These are phyloP conservation scores for Echites panduratus DNA, from an alignment of 257 asterid genomes.

Conservation along the genomic window DNA sequence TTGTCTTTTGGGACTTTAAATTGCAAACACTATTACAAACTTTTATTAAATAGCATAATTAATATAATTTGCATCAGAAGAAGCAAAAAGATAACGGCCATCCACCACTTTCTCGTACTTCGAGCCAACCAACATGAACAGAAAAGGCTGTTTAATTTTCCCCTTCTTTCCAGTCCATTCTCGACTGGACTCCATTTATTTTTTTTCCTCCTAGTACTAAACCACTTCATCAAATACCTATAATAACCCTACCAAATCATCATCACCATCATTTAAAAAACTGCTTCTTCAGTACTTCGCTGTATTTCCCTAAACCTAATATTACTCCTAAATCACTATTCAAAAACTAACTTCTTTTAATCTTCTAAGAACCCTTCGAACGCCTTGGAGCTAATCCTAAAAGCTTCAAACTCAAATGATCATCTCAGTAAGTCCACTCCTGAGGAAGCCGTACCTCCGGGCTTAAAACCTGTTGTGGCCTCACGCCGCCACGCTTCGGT, in stretches of 20 bases:
- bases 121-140: slow-evolving; percentile 18
- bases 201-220: neutral
- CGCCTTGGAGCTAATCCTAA: neutral
- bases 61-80: slow-evolving; percentile 10
- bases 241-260: neutral
- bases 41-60: slow-evolving; percentile 1
- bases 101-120: slow-evolving; percentile 28
- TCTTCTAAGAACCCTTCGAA: neutral
- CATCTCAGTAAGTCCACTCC: slow-evolving; percentile 66
- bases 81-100: slow-evolving; percentile 18
- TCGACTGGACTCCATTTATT: neutral
- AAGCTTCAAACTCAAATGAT: neutral
- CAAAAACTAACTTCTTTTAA: slow-evolving; percentile 9
- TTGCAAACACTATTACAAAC: neutral
- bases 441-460: slow-evolving; percentile 59
- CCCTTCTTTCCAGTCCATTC: neutral
- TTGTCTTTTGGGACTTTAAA: neutral
- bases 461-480: slow-evolving; percentile 21
- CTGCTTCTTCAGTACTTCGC: neutral
- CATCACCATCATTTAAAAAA: neutral
- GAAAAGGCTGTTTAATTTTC: slow-evolving; percentile 13
- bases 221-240: neutral
- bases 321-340: neutral
- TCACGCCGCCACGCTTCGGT: slow-evolving; percentile 20
- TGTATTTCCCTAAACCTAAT: neutral